phyloP scores from a whole-genome alignment of 768 basidiomycete genomes.

The Hygrophorus russula region DNA sequence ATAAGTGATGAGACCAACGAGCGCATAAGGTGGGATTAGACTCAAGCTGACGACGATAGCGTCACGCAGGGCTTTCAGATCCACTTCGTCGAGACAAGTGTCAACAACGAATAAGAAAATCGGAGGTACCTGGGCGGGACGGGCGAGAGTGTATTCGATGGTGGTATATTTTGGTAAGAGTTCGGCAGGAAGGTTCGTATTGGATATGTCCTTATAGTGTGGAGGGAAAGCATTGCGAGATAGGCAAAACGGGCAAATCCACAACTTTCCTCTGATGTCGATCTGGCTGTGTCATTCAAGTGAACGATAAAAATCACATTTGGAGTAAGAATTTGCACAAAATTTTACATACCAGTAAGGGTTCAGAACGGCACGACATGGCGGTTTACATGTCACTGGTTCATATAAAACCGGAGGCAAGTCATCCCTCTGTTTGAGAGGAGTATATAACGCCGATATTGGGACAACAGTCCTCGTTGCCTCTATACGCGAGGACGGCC shows the following conservation, averaged over 20 bases:
- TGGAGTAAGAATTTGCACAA: neutral
- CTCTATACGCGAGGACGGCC: constrained; percentile 97
- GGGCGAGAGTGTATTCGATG: constrained; percentile 96
- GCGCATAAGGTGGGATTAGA: constrained; percentile 84
- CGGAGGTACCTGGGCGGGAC: constrained; percentile 86
- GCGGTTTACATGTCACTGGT: constrained; percentile 96
- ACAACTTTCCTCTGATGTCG: constrained; percentile 95
- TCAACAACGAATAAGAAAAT: constrained; percentile 97
- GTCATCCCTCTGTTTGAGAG: constrained; percentile 88
- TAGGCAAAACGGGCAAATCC: constrained; percentile 99
- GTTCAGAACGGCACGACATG: constrained; percentile 95
- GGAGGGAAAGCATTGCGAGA: constrained; percentile 95
- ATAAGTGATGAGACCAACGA: constrained; percentile 92
- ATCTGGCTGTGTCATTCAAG: constrained; percentile 64
- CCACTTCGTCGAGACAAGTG: constrained; percentile 92
- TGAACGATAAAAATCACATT: constrained; percentile 6
- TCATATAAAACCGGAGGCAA: constrained; percentile 95
- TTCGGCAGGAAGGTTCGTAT: constrained; percentile 93
- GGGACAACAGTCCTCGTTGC: constrained; percentile 96
- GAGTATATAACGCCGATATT: constrained; percentile 95
- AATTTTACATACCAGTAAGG: constrained; percentile 73
- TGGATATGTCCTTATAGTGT: constrained; percentile 98
- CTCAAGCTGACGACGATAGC: constrained; percentile 91
- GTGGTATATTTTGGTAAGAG: constrained; percentile 97
- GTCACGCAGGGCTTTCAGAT: constrained; percentile 90